Percentiles rank a stretch among this genome's conserved stretches.
Evolutionary conservation across 2,329 filamentous ascomycete species (phyloP).

Genomic region (Penicillium sp.): DNA sequence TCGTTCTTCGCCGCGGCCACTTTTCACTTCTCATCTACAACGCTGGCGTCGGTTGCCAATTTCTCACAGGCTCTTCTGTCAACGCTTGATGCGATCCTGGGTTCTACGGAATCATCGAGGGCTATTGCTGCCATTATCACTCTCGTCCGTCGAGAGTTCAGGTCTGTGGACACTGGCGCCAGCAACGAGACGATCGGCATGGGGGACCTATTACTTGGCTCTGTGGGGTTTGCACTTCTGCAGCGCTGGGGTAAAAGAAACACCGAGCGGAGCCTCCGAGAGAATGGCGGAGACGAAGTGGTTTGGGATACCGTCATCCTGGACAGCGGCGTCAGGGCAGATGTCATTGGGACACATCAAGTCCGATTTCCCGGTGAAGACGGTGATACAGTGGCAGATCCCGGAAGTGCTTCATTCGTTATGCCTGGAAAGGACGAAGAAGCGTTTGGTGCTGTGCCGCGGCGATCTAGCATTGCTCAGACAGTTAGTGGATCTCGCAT

Average conservation of each 20-base stretch:
- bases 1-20: conserved; percentile 47
- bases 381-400: conserved; percentile 44
- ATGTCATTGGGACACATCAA: conserved; percentile 43
- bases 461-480: conserved; percentile 27
- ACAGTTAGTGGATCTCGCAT: conserved; percentile 25
- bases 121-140: conserved; percentile 48
- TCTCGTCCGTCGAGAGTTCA: conserved; percentile 44
- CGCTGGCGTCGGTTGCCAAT: conserved; percentile 41
- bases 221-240: conserved; percentile 44
- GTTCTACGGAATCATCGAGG: conserved; percentile 47
- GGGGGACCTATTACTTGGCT: conserved; percentile 43
- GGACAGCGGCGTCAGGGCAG: conserved; percentile 44
- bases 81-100: conserved; percentile 45
- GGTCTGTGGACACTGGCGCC: conserved; percentile 31
- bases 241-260: conserved; percentile 46
- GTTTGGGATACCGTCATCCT: conserved; percentile 49
- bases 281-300: conserved; percentile 42
- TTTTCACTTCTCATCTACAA: conserved; percentile 45
- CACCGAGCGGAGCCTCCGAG: conserved; percentile 39
- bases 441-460: conserved; percentile 38
- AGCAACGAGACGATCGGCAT: conserved; percentile 40
- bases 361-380: conserved; percentile 31
- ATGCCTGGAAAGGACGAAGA: conserved; percentile 37
- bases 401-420: conserved; percentile 52
- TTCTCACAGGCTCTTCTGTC: conserved; percentile 45